These are phyloP conservation scores for Trypanosoma theileri DNA, from an alignment of 208 protist species.

Conservation along the genomic window DNA sequence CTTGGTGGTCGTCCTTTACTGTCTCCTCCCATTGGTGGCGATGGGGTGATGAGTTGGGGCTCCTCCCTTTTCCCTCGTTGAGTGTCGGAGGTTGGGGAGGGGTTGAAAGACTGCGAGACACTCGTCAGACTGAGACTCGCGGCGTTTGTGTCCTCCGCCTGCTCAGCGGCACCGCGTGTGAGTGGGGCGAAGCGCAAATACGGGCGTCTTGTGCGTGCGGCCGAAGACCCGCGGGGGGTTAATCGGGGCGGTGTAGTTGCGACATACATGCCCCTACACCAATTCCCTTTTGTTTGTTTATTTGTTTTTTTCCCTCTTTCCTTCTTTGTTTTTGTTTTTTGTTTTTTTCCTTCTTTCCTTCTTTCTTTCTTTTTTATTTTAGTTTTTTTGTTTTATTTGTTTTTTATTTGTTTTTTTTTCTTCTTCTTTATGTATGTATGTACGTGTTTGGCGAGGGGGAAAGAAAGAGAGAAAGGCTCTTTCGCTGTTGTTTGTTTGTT, in stretches of 20 bases:
- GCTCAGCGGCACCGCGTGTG: background rate
- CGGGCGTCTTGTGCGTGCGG: background rate
- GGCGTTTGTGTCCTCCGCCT: background rate
- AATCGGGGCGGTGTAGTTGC: background rate
- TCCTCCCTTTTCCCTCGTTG: background rate
- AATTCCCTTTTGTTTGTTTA: background rate
- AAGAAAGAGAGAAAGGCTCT: no score
- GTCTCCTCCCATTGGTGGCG: no score
- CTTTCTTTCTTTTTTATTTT: background rate
- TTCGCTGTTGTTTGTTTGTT: no score
- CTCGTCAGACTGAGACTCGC: background rate
- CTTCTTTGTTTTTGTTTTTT: background rate
- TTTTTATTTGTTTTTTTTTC: conserved; percentile 4
- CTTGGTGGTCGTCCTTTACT: no score
- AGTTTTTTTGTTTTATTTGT: background rate
- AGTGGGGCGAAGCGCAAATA: conserved; percentile 9
- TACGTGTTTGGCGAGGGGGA: background rate
- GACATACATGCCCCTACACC: background rate
- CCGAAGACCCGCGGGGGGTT: background rate
- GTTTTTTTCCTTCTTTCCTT: background rate
- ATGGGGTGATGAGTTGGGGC: no score
- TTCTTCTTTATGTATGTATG: conserved; percentile 4
- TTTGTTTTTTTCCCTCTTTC: background rate
- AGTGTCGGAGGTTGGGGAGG: background rate
- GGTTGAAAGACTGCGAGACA: background rate